These are phyloP conservation scores for Backusella psychrophila DNA, from an alignment of 192 early-diverging fungal genomes.

Conservation along the genomic window DNA sequence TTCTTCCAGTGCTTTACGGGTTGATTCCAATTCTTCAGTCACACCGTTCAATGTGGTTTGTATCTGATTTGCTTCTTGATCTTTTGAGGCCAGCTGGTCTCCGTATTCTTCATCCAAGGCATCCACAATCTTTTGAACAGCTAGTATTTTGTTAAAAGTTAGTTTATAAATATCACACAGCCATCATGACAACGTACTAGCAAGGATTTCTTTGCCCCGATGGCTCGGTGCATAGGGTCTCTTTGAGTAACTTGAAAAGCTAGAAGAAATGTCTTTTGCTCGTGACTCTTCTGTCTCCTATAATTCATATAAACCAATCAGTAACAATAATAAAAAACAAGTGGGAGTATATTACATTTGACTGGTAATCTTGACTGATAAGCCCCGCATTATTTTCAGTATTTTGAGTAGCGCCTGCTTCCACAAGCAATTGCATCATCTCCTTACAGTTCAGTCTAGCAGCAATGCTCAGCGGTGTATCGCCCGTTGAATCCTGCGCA, in stretches of 20 bases:
- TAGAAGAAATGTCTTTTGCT: background rate
- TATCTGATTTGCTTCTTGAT: slow-evolving; percentile 52
- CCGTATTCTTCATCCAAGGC: slow-evolving; percentile 70
- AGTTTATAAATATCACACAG: too few species aligned
- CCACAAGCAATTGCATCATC: slow-evolving; percentile 64
- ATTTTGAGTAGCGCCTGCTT: slow-evolving; percentile 74
- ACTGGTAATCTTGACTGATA: slow-evolving; percentile 62
- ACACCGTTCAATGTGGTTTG: slow-evolving; percentile 55
- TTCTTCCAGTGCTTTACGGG: slow-evolving; percentile 55
- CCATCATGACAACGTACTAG: slow-evolving; percentile 12
- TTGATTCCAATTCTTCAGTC: slow-evolving; percentile 51
- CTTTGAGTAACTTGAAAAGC: slow-evolving; percentile 4
- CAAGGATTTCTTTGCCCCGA: slow-evolving; percentile 28
- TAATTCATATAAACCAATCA: background rate
- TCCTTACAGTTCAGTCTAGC: slow-evolving; percentile 70
- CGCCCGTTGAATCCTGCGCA: slow-evolving; percentile 69
- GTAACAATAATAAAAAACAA: background rate
- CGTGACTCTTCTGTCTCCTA: background rate
- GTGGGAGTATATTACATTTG: background rate
- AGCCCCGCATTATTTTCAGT: slow-evolving; percentile 79
- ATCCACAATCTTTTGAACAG: slow-evolving; percentile 69
- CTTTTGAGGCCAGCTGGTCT: slow-evolving; percentile 55
- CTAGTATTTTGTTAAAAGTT: slow-evolving; percentile 9
- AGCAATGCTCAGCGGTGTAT: slow-evolving; percentile 90
- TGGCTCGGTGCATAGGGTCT: slow-evolving; percentile 15